Evolutionary conservation across 805 yeast species (phyloP).

Genomic region (Yamadazyma endophytica): DNA sequence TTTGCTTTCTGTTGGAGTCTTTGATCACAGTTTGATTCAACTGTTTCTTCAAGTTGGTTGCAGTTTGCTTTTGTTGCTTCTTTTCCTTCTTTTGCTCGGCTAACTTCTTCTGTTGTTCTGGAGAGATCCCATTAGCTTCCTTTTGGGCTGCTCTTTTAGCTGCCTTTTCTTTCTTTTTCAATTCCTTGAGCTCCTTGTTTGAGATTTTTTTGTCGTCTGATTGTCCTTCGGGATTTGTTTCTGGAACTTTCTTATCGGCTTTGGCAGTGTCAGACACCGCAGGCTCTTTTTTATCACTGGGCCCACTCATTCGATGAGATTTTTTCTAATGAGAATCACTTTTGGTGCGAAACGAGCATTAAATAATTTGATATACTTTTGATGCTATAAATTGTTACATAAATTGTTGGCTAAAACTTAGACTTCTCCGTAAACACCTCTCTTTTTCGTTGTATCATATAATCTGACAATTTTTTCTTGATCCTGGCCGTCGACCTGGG

Average conservation of each 20-base stretch:
- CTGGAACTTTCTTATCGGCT: slow-evolving; percentile 1
- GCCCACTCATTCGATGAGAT: no score
- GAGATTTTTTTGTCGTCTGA: slow-evolving; percentile 29
- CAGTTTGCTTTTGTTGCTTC: slow-evolving; percentile 41
- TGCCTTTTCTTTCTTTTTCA: slow-evolving; percentile 85
- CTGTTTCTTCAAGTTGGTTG: slow-evolving; percentile 44
- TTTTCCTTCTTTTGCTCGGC: slow-evolving; percentile 42
- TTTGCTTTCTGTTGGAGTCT: slow-evolving; percentile 34
- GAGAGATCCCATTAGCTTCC: slow-evolving; percentile 56
- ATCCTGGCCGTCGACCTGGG: slow-evolving; percentile 87
- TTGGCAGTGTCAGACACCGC: neutral
- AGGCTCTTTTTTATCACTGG: slow-evolving; percentile 1
- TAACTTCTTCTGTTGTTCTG: slow-evolving; percentile 39
- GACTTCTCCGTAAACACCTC: slow-evolving; percentile 65
- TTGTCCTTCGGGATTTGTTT: neutral
- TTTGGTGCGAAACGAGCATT: no score
- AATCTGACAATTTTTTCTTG: slow-evolving; percentile 89
- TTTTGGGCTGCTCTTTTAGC: slow-evolving; percentile 89
- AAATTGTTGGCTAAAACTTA: slow-evolving; percentile 18
- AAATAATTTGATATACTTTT: slow-evolving; percentile 1
- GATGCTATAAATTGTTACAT: neutral
- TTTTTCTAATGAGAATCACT: no score
- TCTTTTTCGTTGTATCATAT: slow-evolving; percentile 86
- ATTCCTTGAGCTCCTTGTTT: slow-evolving; percentile 81
- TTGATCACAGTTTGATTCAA: slow-evolving; percentile 13